Percentiles rank a stretch among this genome's conserved stretches.
phyloP scores from a whole-genome alignment of 2,329 filamentous ascomycete genomes.

The Botrytis pseudocinerea region DNA sequence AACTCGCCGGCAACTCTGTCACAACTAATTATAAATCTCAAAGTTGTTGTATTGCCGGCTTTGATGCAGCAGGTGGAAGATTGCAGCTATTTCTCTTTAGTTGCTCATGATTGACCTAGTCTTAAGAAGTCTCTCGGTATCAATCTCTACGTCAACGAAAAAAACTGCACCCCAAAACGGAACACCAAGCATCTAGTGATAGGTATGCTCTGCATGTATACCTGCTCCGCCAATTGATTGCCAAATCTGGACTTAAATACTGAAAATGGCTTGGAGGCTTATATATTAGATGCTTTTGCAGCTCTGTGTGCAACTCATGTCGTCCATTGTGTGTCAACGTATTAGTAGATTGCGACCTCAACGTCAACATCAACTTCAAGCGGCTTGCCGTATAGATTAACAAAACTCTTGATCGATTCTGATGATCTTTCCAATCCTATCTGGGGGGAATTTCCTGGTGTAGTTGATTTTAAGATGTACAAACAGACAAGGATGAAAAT shows the following conservation, averaged over 20 bases:
- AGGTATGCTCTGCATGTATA: neutral
- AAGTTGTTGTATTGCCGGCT: neutral
- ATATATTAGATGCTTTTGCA: neutral
- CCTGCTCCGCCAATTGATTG: neutral
- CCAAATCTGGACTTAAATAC: neutral
- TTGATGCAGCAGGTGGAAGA: neutral
- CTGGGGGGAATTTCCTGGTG: neutral
- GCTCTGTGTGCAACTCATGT: neutral
- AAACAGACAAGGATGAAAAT: conserved; percentile 2
- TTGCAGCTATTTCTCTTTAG: neutral
- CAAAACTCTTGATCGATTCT: neutral
- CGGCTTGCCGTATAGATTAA: neutral
- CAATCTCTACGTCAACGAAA: neutral
- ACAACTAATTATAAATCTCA: neutral
- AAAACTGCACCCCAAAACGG: neutral
- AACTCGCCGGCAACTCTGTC: neutral
- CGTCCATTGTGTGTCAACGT: neutral
- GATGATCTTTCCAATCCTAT: neutral
- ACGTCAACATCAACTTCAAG: neutral
- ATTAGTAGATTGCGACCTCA: neutral
- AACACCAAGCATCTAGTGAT: neutral
- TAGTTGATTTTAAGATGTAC: neutral
- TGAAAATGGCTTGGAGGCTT: neutral
- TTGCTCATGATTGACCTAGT: neutral
- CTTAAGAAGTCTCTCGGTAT: neutral